These are phyloP conservation scores for Vitis hybrid DNA, from an alignment of 177 flowering plant genomes.

Conservation along the genomic window DNA sequence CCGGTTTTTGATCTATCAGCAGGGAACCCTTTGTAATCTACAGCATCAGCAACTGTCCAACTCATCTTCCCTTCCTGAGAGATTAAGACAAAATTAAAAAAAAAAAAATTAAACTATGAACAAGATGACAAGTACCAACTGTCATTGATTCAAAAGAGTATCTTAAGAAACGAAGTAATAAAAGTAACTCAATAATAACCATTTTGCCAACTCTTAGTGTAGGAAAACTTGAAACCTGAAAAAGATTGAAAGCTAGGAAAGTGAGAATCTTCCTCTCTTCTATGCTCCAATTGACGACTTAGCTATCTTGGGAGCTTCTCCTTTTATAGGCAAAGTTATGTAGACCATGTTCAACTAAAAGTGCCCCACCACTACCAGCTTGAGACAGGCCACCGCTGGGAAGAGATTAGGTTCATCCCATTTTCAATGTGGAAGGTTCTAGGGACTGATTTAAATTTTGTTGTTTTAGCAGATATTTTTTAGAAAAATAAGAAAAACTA, in stretches of 20 bases:
- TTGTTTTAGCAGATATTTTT: conserved; percentile 4
- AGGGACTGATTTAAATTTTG: conserved; percentile 2
- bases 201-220: conserved; percentile 1
- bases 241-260: neutral
- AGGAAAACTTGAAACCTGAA: neutral
- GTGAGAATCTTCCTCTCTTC: neutral
- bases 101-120: neutral
- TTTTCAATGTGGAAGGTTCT: conserved; percentile 29
- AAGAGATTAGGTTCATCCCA: conserved; percentile 38
- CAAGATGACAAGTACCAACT: neutral
- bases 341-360: conserved; percentile 8
- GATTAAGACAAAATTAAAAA: neutral
- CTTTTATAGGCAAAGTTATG: conserved; percentile 40
- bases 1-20: conserved; percentile 78
- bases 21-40: conserved; percentile 68
- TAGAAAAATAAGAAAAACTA: conserved; percentile 1
- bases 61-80: conserved; percentile 52
- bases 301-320: conserved; percentile 12
- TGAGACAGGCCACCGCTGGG: conserved; percentile 30
- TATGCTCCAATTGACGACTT: conserved; percentile 16
- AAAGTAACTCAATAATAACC: conserved; percentile 1
- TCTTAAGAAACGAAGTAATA: neutral
- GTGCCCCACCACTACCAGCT: conserved; percentile 33
- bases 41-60: conserved; percentile 60
- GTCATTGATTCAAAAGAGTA: neutral